These are phyloP conservation scores for Kodamaea fukazawae DNA, from an alignment of 805 yeast species.

Conservation along the genomic window DNA sequence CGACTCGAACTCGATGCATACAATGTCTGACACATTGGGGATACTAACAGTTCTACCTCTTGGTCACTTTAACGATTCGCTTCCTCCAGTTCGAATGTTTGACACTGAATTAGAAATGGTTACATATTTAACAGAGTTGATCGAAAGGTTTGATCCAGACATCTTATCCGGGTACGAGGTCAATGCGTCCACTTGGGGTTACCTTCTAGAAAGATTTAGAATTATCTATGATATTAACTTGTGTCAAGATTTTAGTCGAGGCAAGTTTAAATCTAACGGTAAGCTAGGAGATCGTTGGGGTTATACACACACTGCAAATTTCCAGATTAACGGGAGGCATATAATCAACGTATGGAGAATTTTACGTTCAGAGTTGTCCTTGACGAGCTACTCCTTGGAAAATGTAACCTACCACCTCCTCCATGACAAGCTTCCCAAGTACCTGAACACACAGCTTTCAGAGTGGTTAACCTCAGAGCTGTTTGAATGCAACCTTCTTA, in stretches of 20 bases:
- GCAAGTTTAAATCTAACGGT: conserved; percentile 44
- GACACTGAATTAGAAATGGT: conserved; percentile 60
- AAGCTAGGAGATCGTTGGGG: conserved; percentile 77
- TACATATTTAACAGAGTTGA: conserved; percentile 50
- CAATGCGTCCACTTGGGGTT: conserved; percentile 86
- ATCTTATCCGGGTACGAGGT: conserved; percentile 83
- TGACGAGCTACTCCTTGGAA: conserved; percentile 73
- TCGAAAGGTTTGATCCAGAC: conserved; percentile 78
- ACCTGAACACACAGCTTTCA: conserved; percentile 47
- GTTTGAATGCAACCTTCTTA: conserved; percentile 35
- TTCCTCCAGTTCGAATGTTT: conserved; percentile 22
- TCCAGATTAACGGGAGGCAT: conserved; percentile 76
- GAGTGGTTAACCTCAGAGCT: conserved; percentile 30
- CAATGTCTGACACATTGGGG: neutral
- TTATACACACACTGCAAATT: conserved; percentile 68
- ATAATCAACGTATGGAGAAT: conserved; percentile 82
- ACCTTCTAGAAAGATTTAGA: conserved; percentile 63
- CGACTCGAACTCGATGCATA: conserved; percentile 26
- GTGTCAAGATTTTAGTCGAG: conserved; percentile 60
- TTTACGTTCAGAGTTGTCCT: conserved; percentile 57
- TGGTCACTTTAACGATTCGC: neutral
- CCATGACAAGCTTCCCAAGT: conserved; percentile 67
- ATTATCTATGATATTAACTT: conserved; percentile 49
- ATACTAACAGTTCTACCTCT: neutral
- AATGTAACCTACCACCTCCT: conserved; percentile 67